These are phyloP conservation scores for Trichosporon coremiiforme DNA, from an alignment of 1,284 basidiomycete genomes.

Conservation along the genomic window DNA sequence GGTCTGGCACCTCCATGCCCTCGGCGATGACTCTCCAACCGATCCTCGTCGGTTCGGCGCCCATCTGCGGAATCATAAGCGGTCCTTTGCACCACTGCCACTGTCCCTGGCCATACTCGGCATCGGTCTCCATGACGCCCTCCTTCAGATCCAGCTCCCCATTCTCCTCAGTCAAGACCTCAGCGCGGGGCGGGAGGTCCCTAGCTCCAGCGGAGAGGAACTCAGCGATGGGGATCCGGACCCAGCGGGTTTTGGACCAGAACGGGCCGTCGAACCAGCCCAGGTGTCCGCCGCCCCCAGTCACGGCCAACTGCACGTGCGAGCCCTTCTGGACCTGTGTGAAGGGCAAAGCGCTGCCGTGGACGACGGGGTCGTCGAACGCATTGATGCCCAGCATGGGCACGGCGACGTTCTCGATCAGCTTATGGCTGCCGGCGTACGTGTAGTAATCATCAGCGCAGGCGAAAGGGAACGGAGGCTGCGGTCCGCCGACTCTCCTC, in stretches of 20 bases:
- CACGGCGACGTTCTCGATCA: slow-evolving; percentile 50
- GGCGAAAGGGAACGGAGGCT: slow-evolving; percentile 71
- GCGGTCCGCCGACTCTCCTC: slow-evolving; percentile 72
- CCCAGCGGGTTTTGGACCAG: slow-evolving; percentile 48
- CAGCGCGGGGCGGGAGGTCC: slow-evolving; percentile 22
- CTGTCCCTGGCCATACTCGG: not conserved
- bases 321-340: slow-evolving; percentile 64
- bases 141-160: slow-evolving; percentile 12
- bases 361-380: slow-evolving; percentile 85
- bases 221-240: slow-evolving; percentile 49
- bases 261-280: slow-evolving; percentile 79
- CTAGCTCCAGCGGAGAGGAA: slow-evolving; percentile 44
- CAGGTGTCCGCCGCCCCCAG: slow-evolving; percentile 83
- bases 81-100: slow-evolving; percentile 26
- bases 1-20: slow-evolving; percentile 2
- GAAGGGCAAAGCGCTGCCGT: slow-evolving; percentile 60
- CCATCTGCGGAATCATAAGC: slow-evolving; percentile 20
- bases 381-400: slow-evolving; percentile 78
- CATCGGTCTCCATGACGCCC: slow-evolving; percentile 1
- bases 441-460: slow-evolving; percentile 78
- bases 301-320: slow-evolving; percentile 72
- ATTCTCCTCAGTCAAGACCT: not conserved
- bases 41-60: slow-evolving; percentile 21
- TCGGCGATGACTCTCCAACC: slow-evolving; percentile 26
- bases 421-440: slow-evolving; percentile 61